Conservation (phyloP, 2,329 filamentous ascomycete species). For the Graphiopsis chlorocephala region DNA sequence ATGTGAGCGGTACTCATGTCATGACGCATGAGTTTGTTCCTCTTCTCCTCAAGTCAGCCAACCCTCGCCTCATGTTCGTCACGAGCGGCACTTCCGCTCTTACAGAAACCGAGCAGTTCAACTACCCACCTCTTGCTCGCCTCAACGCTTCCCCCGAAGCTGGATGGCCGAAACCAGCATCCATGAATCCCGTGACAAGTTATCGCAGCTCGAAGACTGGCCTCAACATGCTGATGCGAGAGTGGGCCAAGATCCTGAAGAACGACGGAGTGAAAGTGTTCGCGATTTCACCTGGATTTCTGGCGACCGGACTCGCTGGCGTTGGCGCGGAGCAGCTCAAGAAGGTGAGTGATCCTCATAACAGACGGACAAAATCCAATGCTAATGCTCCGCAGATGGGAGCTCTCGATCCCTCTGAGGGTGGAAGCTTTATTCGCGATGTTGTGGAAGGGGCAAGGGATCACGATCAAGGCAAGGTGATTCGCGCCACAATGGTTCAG, state of each 20-base stretch:
- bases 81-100: conserved; percentile 44
- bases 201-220: conserved; percentile 47
- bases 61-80: conserved; percentile 40
- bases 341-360: conserved; percentile 25
- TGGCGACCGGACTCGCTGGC: conserved; percentile 45
- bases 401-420: conserved; percentile 37
- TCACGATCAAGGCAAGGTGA: conserved; percentile 38
- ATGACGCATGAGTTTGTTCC: conserved; percentile 38
- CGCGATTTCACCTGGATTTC: conserved; percentile 45
- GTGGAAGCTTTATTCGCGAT: conserved; percentile 38
- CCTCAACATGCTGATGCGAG: conserved; percentile 50
- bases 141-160: conserved; percentile 29
- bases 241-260: conserved; percentile 44
- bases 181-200: conserved; percentile 28
- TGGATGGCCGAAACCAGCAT: conserved; percentile 48
- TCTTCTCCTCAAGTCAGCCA: conserved; percentile 36
- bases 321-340: conserved; percentile 29
- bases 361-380: not conserved
- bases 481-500: conserved; percentile 36
- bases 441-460: conserved; percentile 43
- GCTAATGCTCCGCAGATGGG: conserved; percentile 35
- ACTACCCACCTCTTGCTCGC: conserved; percentile 26
- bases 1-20: conserved; percentile 40
- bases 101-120: conserved; percentile 31
- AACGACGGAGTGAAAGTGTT: conserved; percentile 50